These are phyloP conservation scores for Colletotrichum orchidophilum DNA, from an alignment of 2,329 filamentous ascomycete species.

Conservation along the genomic window DNA sequence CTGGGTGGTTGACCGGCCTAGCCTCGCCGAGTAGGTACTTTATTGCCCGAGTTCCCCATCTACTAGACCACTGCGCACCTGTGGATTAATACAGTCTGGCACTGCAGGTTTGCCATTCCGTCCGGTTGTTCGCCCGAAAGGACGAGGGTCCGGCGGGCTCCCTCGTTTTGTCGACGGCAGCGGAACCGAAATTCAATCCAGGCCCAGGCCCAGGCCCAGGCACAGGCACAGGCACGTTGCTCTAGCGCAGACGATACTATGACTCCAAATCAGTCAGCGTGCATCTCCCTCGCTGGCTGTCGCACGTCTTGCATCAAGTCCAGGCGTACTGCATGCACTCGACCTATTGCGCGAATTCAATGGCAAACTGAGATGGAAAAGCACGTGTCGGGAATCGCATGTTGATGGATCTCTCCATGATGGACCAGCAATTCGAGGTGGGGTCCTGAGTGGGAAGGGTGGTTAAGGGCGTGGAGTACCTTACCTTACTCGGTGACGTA, in stretches of 20 bases:
- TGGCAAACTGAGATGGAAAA: background rate
- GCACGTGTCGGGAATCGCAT: slow-evolving; percentile 6
- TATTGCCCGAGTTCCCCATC: background rate
- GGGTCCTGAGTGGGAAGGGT: background rate
- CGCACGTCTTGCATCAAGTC: background rate
- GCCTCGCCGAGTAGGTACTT: background rate
- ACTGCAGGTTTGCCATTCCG: background rate
- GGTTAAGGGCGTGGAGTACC: background rate
- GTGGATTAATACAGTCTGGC: background rate
- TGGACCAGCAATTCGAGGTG: slow-evolving; percentile 18
- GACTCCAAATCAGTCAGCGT: background rate
- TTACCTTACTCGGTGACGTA: slow-evolving; percentile 29
- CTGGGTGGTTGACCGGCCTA: background rate
- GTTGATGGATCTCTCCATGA: slow-evolving; percentile 1
- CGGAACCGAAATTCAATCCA: background rate
- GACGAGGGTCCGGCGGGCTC: slow-evolving; percentile 6
- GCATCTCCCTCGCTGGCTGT: background rate
- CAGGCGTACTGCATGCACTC: background rate
- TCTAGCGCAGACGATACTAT: background rate
- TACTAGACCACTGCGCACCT: too few species aligned
- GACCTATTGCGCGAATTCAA: slow-evolving; percentile 8
- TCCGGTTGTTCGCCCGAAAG: slow-evolving; percentile 13
- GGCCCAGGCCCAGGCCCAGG: background rate
- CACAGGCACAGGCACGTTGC: background rate
- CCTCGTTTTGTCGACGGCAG: background rate